These are phyloP conservation scores for Seiridium cupressi DNA, from an alignment of 2,329 filamentous ascomycete genomes.

Conservation along the genomic window DNA sequence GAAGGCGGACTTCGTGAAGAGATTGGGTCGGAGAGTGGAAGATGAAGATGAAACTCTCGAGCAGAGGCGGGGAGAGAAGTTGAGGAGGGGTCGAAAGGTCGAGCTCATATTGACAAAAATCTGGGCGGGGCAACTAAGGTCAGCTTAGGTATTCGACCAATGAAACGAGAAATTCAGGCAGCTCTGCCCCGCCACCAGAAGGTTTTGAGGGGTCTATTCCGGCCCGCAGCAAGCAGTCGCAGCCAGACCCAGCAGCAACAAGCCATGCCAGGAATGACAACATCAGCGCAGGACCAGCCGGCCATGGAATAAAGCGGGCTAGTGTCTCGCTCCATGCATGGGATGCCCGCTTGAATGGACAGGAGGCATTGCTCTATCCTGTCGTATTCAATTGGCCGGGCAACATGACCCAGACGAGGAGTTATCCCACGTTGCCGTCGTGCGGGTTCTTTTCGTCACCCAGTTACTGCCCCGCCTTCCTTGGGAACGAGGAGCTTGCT, in stretches of 20 bases:
- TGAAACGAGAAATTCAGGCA: neutral
- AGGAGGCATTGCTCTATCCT: neutral
- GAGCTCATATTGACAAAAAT: slow-evolving; percentile 11
- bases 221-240: neutral
- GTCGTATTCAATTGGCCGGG: neutral
- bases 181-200: slow-evolving; percentile 6
- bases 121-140: slow-evolving; percentile 8
- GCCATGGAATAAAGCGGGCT: neutral
- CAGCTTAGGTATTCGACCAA: slow-evolving; percentile 6
- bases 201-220: slow-evolving; percentile 6
- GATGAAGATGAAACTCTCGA: slow-evolving; percentile 34
- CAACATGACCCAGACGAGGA: neutral
- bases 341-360: neutral
- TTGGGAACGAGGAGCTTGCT: neutral
- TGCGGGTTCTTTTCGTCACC: neutral
- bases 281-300: neutral
- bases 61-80: slow-evolving; percentile 27
- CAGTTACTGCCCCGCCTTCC: neutral
- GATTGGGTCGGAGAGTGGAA: slow-evolving; percentile 28
- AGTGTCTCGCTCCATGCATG: neutral
- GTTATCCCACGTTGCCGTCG: neutral
- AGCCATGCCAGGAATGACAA: neutral
- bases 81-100: slow-evolving; percentile 10
- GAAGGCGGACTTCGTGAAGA: slow-evolving; percentile 32
- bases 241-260: neutral